phyloP scores from a whole-genome alignment of 164 flowering plant species.

The Magnolia sinica region DNA sequence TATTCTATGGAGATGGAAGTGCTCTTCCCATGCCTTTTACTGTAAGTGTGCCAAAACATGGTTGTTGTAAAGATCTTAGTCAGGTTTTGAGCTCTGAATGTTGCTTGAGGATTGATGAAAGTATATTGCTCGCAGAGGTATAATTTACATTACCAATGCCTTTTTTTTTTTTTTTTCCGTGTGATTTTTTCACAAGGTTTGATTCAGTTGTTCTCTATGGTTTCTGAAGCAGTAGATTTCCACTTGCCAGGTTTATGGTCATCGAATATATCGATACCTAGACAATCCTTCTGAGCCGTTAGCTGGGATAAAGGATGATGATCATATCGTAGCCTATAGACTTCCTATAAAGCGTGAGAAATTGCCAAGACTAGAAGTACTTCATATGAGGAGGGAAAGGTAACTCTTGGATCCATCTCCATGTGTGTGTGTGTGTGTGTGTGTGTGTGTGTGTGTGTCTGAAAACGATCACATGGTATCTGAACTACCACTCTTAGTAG shows the following conservation, averaged over 20 bases:
- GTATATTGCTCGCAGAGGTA: conserved; percentile 87
- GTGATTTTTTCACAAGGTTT: neutral
- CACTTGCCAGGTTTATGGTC: conserved; percentile 62
- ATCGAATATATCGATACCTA: conserved; percentile 57
- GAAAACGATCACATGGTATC: too few relatives aligned
- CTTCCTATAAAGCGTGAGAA: conserved; percentile 44
- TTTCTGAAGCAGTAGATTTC: conserved; percentile 20
- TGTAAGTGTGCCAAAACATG: conserved; percentile 65
- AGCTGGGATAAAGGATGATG: conserved; percentile 71
- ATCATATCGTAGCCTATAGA: conserved; percentile 77
- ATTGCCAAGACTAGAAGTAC: conserved; percentile 55
- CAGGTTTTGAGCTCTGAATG: conserved; percentile 63
- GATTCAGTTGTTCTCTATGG: neutral
- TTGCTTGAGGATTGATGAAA: conserved; percentile 71
- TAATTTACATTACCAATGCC: neutral
- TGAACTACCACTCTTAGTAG: too few relatives aligned
- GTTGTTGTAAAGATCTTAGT: conserved; percentile 63
- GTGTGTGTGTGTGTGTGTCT: conserved; percentile 72
- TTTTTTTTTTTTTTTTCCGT: neutral
- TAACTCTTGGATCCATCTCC: conserved; percentile 86
- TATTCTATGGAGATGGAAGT: conserved; percentile 78
- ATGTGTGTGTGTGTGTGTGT: conserved; percentile 41
- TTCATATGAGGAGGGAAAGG: conserved; percentile 58
- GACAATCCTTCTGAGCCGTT: conserved; percentile 62
- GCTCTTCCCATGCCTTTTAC: conserved; percentile 91